A percentile compares a stretch with the other conserved stretches of the same genome.
Evolutionary conservation across 495 filamentous ascomycete genomes (phyloP).

Genomic region (Tirmania nivea): DNA sequence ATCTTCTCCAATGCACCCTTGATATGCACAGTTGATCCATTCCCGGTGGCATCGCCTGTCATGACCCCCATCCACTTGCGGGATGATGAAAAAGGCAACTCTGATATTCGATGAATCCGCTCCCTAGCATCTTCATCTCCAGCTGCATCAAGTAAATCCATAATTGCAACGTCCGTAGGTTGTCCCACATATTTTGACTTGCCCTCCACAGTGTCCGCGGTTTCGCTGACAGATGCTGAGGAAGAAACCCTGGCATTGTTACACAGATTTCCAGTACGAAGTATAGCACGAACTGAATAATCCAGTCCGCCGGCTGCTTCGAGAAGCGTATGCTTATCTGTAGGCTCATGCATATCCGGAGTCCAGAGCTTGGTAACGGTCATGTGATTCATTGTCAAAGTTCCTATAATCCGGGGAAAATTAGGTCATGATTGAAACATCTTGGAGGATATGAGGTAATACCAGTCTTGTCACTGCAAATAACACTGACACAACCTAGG

Average conservation of each 20-base stretch:
- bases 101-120: slow-evolving; percentile 49
- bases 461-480: slow-evolving; percentile 95
- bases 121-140: slow-evolving; percentile 80
- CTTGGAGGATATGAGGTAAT: slow-evolving; percentile 2
- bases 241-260: slow-evolving; percentile 71
- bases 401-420: slow-evolving; percentile 29
- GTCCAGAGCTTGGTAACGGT: slow-evolving; percentile 94
- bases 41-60: slow-evolving; percentile 18
- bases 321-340: slow-evolving; percentile 31
- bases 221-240: slow-evolving; percentile 13
- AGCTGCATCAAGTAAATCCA: slow-evolving; percentile 76
- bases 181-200: slow-evolving; percentile 80
- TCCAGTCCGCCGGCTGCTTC: slow-evolving; percentile 21
- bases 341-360: slow-evolving; percentile 45
- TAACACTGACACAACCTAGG: slow-evolving; percentile 90
- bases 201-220: slow-evolving; percentile 21
- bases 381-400: slow-evolving; percentile 94
- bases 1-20: slow-evolving; percentile 88
- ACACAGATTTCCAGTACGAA: slow-evolving; percentile 83
- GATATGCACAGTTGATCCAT: slow-evolving; percentile 49
- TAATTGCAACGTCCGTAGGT: slow-evolving; percentile 85
- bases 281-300: slow-evolving; percentile 27
- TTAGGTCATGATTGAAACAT: slow-evolving; percentile 1
- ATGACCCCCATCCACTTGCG: slow-evolving; percentile 94
- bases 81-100: slow-evolving; percentile 90